These are phyloP conservation scores for Cladophialophora bantiana DNA, from an alignment of 2,329 filamentous ascomycete species.

Conservation along the genomic window DNA sequence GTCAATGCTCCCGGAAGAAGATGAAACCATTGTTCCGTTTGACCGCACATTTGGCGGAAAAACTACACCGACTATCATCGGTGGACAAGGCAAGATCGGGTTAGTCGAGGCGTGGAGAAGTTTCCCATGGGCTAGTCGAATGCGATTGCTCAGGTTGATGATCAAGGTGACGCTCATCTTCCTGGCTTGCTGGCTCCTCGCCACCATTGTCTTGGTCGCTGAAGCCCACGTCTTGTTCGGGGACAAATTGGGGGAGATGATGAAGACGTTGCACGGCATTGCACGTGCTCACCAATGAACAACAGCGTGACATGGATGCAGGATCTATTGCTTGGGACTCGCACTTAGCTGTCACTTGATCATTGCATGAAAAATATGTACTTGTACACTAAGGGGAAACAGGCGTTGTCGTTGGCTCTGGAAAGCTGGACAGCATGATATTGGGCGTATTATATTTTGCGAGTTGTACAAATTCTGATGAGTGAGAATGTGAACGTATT, in stretches of 20 bases:
- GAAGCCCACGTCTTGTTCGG: constrained; percentile 61
- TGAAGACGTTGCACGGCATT: constrained; percentile 39
- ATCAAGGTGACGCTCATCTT: constrained; percentile 71
- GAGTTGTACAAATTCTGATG: not conserved
- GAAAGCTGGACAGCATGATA: not conserved
- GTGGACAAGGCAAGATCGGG: constrained; percentile 73
- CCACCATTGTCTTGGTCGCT: constrained; percentile 59
- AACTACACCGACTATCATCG: constrained; percentile 75
- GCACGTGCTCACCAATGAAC: constrained; percentile 19
- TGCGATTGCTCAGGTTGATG: constrained; percentile 76
- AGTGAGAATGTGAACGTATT: not conserved
- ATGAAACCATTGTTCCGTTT: constrained; percentile 86
- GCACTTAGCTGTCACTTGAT: not conserved
- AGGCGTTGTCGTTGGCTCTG: not conserved
- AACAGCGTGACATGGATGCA: not conserved
- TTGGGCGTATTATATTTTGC: not conserved
- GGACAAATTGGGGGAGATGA: constrained; percentile 37
- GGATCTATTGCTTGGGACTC: not conserved
- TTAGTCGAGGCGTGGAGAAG: constrained; percentile 79
- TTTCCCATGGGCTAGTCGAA: constrained; percentile 75
- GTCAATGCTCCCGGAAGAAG: constrained; percentile 79
- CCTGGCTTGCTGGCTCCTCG: constrained; percentile 56
- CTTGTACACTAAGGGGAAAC: not conserved
- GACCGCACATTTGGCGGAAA: constrained; percentile 84
- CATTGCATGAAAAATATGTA: not conserved